Conservation (phyloP, 176 grass and related monocot genomes). For the Dactylis glomerata region DNA sequence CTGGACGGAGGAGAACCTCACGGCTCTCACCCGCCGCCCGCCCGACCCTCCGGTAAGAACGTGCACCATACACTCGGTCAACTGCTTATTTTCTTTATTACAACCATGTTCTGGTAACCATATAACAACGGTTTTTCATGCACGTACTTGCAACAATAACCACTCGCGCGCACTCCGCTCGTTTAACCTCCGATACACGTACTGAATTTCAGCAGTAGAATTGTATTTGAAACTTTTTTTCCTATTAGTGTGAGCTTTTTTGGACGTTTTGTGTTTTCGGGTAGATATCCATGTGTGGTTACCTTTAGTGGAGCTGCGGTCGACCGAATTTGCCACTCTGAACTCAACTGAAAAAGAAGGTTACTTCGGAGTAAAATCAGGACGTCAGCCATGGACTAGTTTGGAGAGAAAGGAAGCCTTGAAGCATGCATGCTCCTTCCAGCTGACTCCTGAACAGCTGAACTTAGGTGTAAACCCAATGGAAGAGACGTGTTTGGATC, state of each 20-base stretch:
- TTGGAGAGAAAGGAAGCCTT: not conserved
- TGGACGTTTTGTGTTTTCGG: not conserved
- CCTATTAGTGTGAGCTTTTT: not conserved
- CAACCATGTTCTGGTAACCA: not conserved
- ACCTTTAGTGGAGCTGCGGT: not conserved
- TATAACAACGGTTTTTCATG: not conserved
- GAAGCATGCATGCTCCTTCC: not conserved
- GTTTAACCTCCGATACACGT: not conserved
- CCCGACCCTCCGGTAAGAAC: slow-evolving; percentile 38
- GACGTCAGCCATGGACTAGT: not conserved
- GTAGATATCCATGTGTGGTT: not conserved
- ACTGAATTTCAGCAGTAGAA: not conserved
- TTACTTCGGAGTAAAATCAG: not conserved
- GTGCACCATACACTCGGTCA: slow-evolving; percentile 4
- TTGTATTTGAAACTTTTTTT: not conserved
- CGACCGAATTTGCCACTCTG: not conserved
- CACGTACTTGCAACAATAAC: not conserved
- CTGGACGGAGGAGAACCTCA: slow-evolving; percentile 51
- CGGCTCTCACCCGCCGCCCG: slow-evolving; percentile 23
- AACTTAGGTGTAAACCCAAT: not conserved
- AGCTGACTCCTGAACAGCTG: not conserved
- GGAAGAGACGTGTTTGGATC: not conserved
- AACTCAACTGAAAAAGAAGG: not conserved
- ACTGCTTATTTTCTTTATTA: slow-evolving; percentile 2
- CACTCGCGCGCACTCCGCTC: slow-evolving; percentile 1